A percentile compares a stretch with the other conserved stretches of the same genome.
Conservation (phyloP, 2,329 filamentous ascomycete genomes). For the Trichoderma semiorbis region DNA sequence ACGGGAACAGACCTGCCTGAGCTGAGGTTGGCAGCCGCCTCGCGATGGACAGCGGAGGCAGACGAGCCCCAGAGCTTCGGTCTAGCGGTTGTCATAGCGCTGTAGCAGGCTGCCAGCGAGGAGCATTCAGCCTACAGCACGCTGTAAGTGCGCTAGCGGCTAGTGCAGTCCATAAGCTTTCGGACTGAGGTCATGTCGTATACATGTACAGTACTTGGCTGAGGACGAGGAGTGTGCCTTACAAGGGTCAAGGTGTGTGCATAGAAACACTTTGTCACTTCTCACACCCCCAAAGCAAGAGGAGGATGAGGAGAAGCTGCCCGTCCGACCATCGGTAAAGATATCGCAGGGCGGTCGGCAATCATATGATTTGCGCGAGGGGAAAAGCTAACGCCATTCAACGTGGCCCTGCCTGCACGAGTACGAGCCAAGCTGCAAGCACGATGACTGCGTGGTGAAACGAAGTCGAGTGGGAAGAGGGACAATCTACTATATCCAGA, state of each 20-base stretch:
- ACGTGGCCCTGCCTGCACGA: slow-evolving; percentile 1
- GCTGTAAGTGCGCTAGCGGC: background rate
- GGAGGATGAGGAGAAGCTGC: background rate
- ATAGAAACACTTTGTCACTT: background rate
- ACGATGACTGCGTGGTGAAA: background rate
- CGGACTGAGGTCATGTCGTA: background rate
- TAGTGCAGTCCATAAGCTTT: background rate
- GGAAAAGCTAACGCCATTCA: background rate
- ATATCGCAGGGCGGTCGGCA: background rate
- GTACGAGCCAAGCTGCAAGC: background rate
- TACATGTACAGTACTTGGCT: background rate
- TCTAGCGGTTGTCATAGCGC: background rate
- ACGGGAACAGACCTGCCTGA: background rate
- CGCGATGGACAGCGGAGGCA: background rate
- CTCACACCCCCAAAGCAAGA: background rate
- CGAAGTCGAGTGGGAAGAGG: background rate
- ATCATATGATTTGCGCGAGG: background rate
- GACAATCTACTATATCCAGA: background rate
- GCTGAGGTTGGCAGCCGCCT: slow-evolving; percentile 1
- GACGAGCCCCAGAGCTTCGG: background rate
- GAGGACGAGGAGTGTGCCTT: background rate
- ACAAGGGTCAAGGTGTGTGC: slow-evolving; percentile 1
- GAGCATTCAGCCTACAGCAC: background rate
- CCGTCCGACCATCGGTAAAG: background rate
- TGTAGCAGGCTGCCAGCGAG: background rate